Evolutionary conservation across 306 rosid species (phyloP), one percentile per base, ranked within the genome.

Genomic region (Vigna trinervia): DNA sequence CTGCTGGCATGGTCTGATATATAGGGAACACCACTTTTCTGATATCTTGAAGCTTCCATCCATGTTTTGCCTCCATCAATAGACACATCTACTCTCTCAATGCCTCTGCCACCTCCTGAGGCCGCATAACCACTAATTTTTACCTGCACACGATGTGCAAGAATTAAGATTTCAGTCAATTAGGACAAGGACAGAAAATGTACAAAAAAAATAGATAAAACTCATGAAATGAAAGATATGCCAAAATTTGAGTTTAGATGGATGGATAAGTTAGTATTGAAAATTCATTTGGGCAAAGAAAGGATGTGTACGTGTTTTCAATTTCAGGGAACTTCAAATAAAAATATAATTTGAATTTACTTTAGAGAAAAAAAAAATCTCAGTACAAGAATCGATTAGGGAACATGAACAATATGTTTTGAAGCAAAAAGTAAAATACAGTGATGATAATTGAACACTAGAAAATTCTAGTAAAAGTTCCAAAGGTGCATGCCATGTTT

Each of bases 41-140:
- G 97, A 81, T 66, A 84, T 78, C 90, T 89, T 17, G 85, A 83
- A 75, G 97, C 93, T 81, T 92, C 97, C 34, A 88, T 53, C 97
- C 97, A 95, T 41, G 83, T 92, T 76, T 89, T 88, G 61, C 99
- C 97, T 57, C 97, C 93, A 76, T 92, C 96, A 83, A 89, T 78
- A 41, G 99, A 95, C 71, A 92, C 88, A 73, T 95, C 97, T 54
- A 90, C 92, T 80, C 97, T 89, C 83, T 95, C 98, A 20, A 95
- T 90, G 69, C 98, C 98, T 76, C 96, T 89, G 5, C 98, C 98
- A 32, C 98, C 95, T 47, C 98, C 98, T 23, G 97, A 82, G 59
- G 87, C 86, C 0, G 98, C 98, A 85, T 95, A 92, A 9, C 98
- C 98, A 13, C 91, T 84, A 17, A 95, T 82, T 73, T 86, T 89